A percentile compares a stretch with the other conserved stretches of the same genome.
These are phyloP conservation scores for Umbelopsis isabellina DNA, from an alignment of 192 early-diverging fungal species.

Conservation along the genomic window DNA sequence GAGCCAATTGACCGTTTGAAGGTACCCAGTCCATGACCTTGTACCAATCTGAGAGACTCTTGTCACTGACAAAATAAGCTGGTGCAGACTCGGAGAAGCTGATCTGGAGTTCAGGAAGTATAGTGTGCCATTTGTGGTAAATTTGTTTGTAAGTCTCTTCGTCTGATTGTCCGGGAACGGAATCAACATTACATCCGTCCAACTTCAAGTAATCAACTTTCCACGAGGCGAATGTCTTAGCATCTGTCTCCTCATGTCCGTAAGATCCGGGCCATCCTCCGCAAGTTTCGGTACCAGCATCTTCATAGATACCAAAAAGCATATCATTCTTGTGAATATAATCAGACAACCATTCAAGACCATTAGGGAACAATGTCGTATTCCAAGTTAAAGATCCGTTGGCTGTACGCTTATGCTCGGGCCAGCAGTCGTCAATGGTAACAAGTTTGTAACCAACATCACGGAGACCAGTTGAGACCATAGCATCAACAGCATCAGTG, in stretches of 20 bases:
- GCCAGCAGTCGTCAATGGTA: slow-evolving; percentile 63
- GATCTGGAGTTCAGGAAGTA: not conserved
- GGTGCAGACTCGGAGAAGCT: slow-evolving; percentile 41
- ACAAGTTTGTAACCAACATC: slow-evolving; percentile 57
- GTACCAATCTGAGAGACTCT: slow-evolving; percentile 42
- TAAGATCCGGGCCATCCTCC: slow-evolving; percentile 51
- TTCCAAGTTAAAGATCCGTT: slow-evolving; percentile 20
- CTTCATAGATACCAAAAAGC: slow-evolving; percentile 49
- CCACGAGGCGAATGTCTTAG: slow-evolving; percentile 53
- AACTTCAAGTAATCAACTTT: slow-evolving; percentile 63
- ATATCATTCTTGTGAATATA: slow-evolving; percentile 53
- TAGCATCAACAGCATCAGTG: slow-evolving; percentile 49
- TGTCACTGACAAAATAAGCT: slow-evolving; percentile 41
- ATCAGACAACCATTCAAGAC: slow-evolving; percentile 50
- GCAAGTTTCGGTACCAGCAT: slow-evolving; percentile 55
- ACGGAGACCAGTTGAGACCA: slow-evolving; percentile 46
- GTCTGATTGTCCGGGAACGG: slow-evolving; percentile 19
- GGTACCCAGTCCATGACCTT: slow-evolving; percentile 44
- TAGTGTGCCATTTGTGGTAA: not conserved
- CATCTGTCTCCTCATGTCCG: slow-evolving; percentile 50
- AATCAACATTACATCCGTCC: slow-evolving; percentile 55
- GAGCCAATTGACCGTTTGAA: slow-evolving; percentile 46
- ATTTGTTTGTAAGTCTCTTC: slow-evolving; percentile 19
- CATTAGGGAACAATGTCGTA: slow-evolving; percentile 51
- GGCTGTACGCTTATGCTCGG: slow-evolving; percentile 24